These are phyloP conservation scores for Cryptosporidium felis DNA, from an alignment of 169 alveolate genomes.

Conservation along the genomic window DNA sequence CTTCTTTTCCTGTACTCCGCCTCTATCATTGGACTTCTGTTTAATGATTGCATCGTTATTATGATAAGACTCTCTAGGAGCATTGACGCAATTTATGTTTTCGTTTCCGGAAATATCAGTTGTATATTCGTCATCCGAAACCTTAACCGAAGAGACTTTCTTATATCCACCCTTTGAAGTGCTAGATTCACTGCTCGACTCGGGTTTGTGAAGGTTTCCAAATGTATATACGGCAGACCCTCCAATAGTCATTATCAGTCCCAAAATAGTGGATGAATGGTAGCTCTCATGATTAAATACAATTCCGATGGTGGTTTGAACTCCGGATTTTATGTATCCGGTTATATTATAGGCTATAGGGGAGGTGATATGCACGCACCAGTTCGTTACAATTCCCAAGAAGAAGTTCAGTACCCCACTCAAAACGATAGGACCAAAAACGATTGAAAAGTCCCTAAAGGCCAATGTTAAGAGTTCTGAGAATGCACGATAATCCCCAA, in stretches of 20 bases:
- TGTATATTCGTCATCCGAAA: too few species aligned
- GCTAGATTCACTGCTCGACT: too few species aligned
- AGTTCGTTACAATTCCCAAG: conserved; percentile 8
- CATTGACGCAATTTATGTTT: too few species aligned
- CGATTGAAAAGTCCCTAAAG: background rate
- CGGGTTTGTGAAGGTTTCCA: too few species aligned
- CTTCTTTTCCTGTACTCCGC: too few species aligned
- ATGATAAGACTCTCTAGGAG: too few species aligned
- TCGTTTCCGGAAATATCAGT: too few species aligned
- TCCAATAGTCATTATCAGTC: conserved; percentile 36
- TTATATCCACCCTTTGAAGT: too few species aligned
- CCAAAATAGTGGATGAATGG: conserved; percentile 2
- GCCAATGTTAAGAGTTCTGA: background rate
- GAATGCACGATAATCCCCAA: conserved; percentile 25
- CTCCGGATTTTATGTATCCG: conserved; percentile 42
- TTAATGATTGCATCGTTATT: too few species aligned
- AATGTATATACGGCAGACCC: conserved; percentile 56
- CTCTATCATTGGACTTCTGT: too few species aligned
- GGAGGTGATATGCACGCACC: conserved; percentile 54
- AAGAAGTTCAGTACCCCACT: conserved; percentile 51
- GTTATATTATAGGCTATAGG: conserved; percentile 66
- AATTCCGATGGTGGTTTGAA: conserved; percentile 42
- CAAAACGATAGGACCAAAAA: conserved; percentile 16
- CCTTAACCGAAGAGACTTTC: too few species aligned
- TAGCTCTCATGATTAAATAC: conserved; percentile 11